phyloP scores from a whole-genome alignment of 208 protist species.

The Leishmania mexicana region DNA sequence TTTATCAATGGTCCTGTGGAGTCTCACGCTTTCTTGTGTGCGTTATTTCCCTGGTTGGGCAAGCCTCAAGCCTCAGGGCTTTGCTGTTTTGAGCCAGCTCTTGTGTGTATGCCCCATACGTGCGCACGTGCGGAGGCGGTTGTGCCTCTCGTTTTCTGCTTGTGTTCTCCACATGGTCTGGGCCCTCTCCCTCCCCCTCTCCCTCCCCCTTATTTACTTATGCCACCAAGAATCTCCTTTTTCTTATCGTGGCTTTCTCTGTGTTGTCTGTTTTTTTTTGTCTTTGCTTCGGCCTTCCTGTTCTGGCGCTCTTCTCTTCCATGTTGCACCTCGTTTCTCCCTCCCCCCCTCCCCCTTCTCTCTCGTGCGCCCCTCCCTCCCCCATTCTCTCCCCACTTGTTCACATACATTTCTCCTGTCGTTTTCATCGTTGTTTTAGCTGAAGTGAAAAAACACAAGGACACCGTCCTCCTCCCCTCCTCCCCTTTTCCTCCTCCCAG shows the following conservation, averaged over 20 bases:
- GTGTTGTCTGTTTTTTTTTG: background rate
- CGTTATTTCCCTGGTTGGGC: background rate
- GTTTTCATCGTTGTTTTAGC: background rate
- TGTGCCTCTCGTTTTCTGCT: background rate
- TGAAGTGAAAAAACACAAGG: background rate
- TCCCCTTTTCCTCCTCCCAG: too few species aligned
- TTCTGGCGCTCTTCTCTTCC: background rate
- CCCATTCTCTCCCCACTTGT: background rate
- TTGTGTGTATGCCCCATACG: background rate
- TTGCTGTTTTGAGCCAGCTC: background rate
- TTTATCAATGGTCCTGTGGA: background rate
- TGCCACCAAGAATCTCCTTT: background rate
- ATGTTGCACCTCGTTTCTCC: background rate
- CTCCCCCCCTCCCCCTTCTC: background rate
- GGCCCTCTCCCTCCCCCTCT: background rate
- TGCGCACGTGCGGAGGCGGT: background rate
- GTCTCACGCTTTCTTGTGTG: background rate
- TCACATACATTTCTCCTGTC: background rate
- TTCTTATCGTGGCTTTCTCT: background rate
- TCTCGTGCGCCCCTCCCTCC: background rate
- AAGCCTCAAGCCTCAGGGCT: background rate
- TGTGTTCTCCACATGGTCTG: background rate
- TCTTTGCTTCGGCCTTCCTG: background rate
- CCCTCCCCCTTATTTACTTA: too few species aligned
- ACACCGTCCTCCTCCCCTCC: too few species aligned